A percentile compares a stretch with the other conserved stretches of the same genome.
These are phyloP conservation scores for Phaeoacremonium minimum DNA, from an alignment of 2,329 filamentous ascomycete genomes.

Conservation along the genomic window DNA sequence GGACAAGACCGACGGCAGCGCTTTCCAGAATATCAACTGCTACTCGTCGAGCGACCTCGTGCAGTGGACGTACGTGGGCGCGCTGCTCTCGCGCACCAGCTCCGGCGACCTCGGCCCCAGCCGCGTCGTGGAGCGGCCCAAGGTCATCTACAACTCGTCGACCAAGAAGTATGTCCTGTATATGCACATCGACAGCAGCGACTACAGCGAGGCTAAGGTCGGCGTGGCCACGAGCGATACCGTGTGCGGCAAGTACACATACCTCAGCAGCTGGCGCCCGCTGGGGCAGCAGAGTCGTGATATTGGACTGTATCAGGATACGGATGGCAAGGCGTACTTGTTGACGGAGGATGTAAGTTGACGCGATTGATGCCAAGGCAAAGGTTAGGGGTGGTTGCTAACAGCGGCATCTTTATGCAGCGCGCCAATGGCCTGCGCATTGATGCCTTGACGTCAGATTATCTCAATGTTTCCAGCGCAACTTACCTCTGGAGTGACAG, in stretches of 20 bases:
- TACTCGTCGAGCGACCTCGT: constrained; percentile 61
- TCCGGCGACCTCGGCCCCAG: constrained; percentile 56
- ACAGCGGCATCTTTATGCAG: no score
- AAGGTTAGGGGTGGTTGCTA: no score
- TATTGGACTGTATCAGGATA: constrained; percentile 58
- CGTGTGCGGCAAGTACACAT: constrained; percentile 56
- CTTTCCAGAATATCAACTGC: constrained; percentile 65
- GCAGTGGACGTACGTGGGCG: constrained; percentile 57
- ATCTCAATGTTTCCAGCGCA: constrained; percentile 43
- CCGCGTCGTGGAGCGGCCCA: constrained; percentile 63
- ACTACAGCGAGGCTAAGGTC: constrained; percentile 59
- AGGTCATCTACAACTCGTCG: constrained; percentile 62
- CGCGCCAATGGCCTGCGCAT: constrained; percentile 51
- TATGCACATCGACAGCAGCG: constrained; percentile 61
- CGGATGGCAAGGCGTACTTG: constrained; percentile 57
- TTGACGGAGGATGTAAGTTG: constrained; percentile 58
- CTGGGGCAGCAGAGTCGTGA: constrained; percentile 32
- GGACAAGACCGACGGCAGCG: constrained; percentile 59
- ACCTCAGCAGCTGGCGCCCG: constrained; percentile 25
- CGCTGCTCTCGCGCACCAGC: constrained; percentile 47
- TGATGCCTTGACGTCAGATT: constrained; percentile 50
- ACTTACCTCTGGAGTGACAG: constrained; percentile 48
- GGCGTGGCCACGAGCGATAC: constrained; percentile 56
- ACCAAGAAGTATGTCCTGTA: constrained; percentile 63
- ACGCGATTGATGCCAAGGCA: no score